Base-by-base conservation (phyloP, 768 basidiomycete species). In the Russula sp. region DNA sequence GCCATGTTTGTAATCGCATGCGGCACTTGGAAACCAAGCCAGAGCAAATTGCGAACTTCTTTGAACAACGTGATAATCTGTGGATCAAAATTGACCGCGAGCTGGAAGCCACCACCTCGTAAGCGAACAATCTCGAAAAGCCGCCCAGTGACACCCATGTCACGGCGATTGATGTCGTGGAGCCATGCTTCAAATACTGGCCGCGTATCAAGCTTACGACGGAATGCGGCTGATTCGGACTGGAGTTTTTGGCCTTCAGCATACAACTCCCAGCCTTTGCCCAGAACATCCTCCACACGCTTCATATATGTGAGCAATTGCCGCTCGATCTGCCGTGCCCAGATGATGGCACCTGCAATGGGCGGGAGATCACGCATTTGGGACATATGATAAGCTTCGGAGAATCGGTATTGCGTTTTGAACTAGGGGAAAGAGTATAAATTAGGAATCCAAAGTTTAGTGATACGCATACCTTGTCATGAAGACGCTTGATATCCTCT, bases 241-340 rank as follows among this genome's bases (percentile, higher is more conserved):
- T 98, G 93, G 1, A 99, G 86, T 69, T 94, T 96, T 74, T 98
- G 94, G 7, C 97, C 97, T 69, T 99, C 97, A n/a, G 96, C 95
- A 68, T 99, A 98, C 62, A 93, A 85, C 70, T 98, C 95, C 96
- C 97, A 99, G 7, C 93, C 96, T 73, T 93, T 96, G 6, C 96
- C 90, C 8, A 99, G 85, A 2, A 99, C 97, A 72, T 98, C 96
- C 70, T 98, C 97, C 54, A 98, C 96, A 16, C 96, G 89, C 73
- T 95, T 96, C 96, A 99, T 99, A 77, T 98, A 98, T 0, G 93
- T 87, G 60, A 88, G 80, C 2, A 99, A 84, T 70, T 99, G 97
- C 4, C 94, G 85, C 69, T 98, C 96, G 64, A 99, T 99, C 77
- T 98, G 97, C n/a, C 89, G 83, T 0, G 97, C 96, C 97, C 97